Conservation (phyloP, 2,329 filamentous ascomycete genomes). For the Calonectria pauciramosa region DNA sequence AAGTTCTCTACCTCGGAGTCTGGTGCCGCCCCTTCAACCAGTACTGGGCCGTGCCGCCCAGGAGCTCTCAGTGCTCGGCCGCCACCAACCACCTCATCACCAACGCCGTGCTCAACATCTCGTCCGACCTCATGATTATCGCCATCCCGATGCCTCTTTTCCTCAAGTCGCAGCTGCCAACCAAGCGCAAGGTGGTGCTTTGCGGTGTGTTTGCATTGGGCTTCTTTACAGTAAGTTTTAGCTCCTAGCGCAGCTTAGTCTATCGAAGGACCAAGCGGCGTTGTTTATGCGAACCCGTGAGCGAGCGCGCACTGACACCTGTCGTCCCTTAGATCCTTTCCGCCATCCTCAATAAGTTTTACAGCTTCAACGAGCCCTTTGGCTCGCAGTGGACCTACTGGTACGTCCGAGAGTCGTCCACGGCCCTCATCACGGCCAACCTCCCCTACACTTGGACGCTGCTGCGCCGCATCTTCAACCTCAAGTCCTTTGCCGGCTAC, state of each 20-base stretch:
- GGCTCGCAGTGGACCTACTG: constrained; percentile 56
- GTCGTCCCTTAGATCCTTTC: constrained; percentile 57
- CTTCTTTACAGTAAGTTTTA: constrained; percentile 60
- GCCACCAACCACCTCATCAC: constrained; percentile 70
- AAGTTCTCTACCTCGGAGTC: constrained; percentile 63
- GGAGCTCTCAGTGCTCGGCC: constrained; percentile 69
- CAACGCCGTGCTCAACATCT: constrained; percentile 71
- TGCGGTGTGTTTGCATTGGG: constrained; percentile 61
- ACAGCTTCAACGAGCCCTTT: constrained; percentile 56
- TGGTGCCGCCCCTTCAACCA: constrained; percentile 70
- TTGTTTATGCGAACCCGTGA: not conserved
- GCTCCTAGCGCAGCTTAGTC: not conserved
- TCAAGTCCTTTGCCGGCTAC: constrained; percentile 51
- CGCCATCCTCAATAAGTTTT: constrained; percentile 61
- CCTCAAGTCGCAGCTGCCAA: constrained; percentile 61
- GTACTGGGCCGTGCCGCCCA: constrained; percentile 70
- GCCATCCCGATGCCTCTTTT: constrained; percentile 69
- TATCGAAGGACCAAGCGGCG: not conserved
- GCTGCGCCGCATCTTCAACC: constrained; percentile 52
- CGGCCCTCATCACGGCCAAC: constrained; percentile 58
- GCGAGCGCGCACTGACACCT: constrained; percentile 18
- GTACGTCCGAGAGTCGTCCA: constrained; percentile 60
- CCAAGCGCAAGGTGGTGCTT: constrained; percentile 67
- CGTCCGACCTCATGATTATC: constrained; percentile 72
- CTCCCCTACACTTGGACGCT: constrained; percentile 58